phyloP scores from a whole-genome alignment of 192 early-diverging fungal species.

The Podila verticillata region DNA sequence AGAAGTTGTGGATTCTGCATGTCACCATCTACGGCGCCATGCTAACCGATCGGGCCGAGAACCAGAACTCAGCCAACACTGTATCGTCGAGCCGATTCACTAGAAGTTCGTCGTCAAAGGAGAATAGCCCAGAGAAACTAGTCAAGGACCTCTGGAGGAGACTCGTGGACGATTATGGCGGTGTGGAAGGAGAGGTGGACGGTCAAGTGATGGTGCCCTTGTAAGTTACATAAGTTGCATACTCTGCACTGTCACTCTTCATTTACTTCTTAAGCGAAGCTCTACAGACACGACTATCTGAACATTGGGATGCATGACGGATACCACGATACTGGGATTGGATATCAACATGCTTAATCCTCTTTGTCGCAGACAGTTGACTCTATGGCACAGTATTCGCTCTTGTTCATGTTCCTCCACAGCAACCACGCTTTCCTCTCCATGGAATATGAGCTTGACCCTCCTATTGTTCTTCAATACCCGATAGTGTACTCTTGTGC shows the following conservation, averaged over 20 bases:
- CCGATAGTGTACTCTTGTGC: constrained; percentile 24
- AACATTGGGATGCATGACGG: too few species aligned
- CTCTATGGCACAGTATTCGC: too few species aligned
- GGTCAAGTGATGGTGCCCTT: constrained; percentile 54
- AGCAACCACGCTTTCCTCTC: too few species aligned
- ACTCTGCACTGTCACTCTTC: neutral
- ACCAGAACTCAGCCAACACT: neutral
- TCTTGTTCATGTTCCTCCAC: too few species aligned
- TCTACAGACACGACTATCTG: neutral
- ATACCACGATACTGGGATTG: too few species aligned
- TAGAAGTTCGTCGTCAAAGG: constrained; percentile 8
- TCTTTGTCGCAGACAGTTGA: too few species aligned
- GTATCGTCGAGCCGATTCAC: neutral
- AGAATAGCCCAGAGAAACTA: constrained; percentile 35
- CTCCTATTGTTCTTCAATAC: neutral
- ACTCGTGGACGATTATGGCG: constrained; percentile 47
- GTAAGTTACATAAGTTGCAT: constrained; percentile 32
- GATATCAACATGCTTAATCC: too few species aligned
- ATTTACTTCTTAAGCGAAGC: neutral
- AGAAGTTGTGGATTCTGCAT: constrained; percentile 53
- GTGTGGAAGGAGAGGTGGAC: constrained; percentile 52
- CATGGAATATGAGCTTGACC: neutral
- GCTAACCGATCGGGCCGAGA: constrained; percentile 41
- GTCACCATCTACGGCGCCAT: constrained; percentile 50
- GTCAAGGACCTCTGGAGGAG: constrained; percentile 45